Conservation (phyloP, 306 rosid species). For the Phaseolus lunatus region DNA sequence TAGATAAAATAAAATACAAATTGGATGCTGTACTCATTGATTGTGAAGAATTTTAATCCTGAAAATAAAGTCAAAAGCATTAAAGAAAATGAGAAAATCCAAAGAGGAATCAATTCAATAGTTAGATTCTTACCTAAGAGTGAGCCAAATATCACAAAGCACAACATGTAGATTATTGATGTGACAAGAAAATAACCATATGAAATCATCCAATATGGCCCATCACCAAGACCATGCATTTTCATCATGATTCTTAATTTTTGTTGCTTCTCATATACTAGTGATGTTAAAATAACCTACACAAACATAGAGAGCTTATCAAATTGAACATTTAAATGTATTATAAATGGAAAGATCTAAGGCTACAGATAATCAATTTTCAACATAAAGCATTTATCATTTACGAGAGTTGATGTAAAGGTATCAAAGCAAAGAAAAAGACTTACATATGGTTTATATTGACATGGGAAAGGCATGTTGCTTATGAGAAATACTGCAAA, state of each 20-base stretch:
- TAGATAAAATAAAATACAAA: conserved; percentile 75
- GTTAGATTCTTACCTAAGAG: conserved; percentile 61
- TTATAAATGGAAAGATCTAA: not conserved
- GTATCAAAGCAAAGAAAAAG: not conserved
- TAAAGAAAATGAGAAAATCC: conserved; percentile 43
- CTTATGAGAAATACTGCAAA: not conserved
- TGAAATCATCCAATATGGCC: conserved; percentile 85
- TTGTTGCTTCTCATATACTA: conserved; percentile 87
- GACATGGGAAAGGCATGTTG: not conserved
- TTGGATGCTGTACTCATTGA: conserved; percentile 86
- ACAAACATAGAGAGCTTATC: conserved; percentile 27
- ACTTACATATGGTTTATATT: not conserved
- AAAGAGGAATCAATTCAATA: conserved; percentile 29
- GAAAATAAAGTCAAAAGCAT: conserved; percentile 50
- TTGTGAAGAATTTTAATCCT: conserved; percentile 80
- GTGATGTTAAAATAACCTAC: conserved; percentile 73
- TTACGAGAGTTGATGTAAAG: not conserved
- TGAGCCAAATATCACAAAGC: conserved; percentile 80
- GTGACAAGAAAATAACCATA: conserved; percentile 72
- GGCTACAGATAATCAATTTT: not conserved
- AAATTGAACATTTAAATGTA: conserved; percentile 21
- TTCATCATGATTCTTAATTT: conserved; percentile 96
- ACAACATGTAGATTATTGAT: conserved; percentile 67
- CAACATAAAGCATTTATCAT: not conserved
- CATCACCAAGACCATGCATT: conserved; percentile 97